Evolutionary conservation across 2,329 filamentous ascomycete species (phyloP).

Genomic region (Fusarium tupiense): DNA sequence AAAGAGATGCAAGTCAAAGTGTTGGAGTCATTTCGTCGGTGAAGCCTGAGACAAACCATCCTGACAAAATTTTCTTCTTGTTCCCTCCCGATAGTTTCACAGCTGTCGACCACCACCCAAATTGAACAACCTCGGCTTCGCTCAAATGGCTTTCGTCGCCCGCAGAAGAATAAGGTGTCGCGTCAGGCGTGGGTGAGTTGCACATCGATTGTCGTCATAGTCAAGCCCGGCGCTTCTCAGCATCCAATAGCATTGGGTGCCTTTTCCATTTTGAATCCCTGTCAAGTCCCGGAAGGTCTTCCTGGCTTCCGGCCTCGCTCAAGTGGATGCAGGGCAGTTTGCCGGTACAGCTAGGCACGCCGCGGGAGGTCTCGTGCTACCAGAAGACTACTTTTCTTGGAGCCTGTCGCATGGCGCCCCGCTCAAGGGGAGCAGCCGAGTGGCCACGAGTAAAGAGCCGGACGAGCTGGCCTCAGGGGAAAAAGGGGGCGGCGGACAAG

Average conservation of each 20-base stretch:
- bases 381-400: constrained; percentile 35
- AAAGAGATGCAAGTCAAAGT: constrained; percentile 23
- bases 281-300: constrained; percentile 33
- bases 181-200: constrained; percentile 37
- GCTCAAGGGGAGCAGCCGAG: constrained; percentile 43
- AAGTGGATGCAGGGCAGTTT: constrained; percentile 34
- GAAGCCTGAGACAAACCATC: constrained; percentile 38
- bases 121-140: constrained; percentile 25
- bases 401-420: constrained; percentile 45
- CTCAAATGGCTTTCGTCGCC: constrained; percentile 20
- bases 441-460: constrained; percentile 30
- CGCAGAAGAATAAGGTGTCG: constrained; percentile 25
- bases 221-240: constrained; percentile 25
- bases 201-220: constrained; percentile 43
- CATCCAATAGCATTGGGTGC: constrained; percentile 32
- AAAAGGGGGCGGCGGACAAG: constrained; percentile 43
- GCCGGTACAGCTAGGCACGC: constrained; percentile 32
- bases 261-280: constrained; percentile 27
- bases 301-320: constrained; percentile 40
- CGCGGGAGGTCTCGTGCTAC: constrained; percentile 37
- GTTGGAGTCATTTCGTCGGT: constrained; percentile 41
- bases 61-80: neutral
- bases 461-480: constrained; percentile 40
- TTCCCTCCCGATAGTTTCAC: neutral
- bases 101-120: constrained; percentile 3